These are phyloP conservation scores for Candida khao-thaluensis DNA, from an alignment of 805 yeast species.

Conservation along the genomic window DNA sequence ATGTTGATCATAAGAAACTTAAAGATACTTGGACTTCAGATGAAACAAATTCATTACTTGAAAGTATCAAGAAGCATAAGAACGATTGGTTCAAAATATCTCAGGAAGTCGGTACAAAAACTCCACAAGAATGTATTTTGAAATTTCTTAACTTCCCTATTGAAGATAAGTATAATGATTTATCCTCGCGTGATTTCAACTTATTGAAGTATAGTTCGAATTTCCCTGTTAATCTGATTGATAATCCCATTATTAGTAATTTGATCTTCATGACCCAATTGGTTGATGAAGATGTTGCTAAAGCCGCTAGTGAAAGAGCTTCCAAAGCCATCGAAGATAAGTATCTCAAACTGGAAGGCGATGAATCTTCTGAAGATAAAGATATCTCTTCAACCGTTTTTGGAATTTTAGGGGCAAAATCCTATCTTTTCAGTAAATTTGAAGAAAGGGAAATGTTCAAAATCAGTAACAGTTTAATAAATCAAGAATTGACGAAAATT, in stretches of 20 bases:
- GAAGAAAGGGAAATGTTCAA: conserved; percentile 78
- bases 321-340: conserved; percentile 48
- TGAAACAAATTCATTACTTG: conserved; percentile 58
- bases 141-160: conserved; percentile 78
- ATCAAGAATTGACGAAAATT: conserved; percentile 60
- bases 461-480: conserved; percentile 54
- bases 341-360: conserved; percentile 18
- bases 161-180: conserved; percentile 67
- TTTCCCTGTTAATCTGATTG: conserved; percentile 79
- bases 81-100: conserved; percentile 83
- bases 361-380: conserved; percentile 4
- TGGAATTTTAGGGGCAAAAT: conserved; percentile 73
- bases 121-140: conserved; percentile 76
- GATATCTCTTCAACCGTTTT: conserved; percentile 70
- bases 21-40: conserved; percentile 63
- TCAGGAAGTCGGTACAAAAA: conserved; percentile 59
- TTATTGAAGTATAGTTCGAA: conserved; percentile 81
- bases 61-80: conserved; percentile 59
- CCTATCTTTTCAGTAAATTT: conserved; percentile 74
- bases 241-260: conserved; percentile 93
- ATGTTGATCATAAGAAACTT: conserved; percentile 20
- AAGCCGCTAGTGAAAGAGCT: conserved; percentile 73
- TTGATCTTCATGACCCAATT: conserved; percentile 81
- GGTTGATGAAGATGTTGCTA: conserved; percentile 83
- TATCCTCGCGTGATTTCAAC: conserved; percentile 52